Conservation (phyloP, 148 eudicot species). For the Suaeda aralocaspica region DNA sequence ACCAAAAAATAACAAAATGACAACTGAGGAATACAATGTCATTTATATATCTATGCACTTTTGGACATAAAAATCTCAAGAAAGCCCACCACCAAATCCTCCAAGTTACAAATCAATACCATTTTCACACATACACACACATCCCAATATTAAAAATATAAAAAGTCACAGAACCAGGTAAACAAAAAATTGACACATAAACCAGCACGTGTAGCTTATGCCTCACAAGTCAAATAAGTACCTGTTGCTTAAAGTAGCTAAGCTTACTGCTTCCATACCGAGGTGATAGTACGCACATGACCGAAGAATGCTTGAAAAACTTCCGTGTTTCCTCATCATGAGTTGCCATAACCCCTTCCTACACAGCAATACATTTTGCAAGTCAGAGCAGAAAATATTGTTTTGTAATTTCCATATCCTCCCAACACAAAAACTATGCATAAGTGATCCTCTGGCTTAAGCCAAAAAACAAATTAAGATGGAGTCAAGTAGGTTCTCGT, state of each 20-base stretch:
- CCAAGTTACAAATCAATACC: no score
- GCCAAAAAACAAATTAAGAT: neutral
- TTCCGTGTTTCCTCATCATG: slow-evolving; percentile 92
- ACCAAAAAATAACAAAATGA: no score
- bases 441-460: neutral
- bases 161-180: no score
- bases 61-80: no score
- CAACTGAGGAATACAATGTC: no score
- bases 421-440: neutral
- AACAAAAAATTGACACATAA: neutral
- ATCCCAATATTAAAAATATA: no score
- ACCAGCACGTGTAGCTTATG: neutral
- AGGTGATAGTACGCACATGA: slow-evolving; percentile 80
- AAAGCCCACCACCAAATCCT: no score
- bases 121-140: no score
- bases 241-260: slow-evolving; percentile 78
- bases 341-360: slow-evolving; percentile 88
- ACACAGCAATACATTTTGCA: slow-evolving; percentile 24
- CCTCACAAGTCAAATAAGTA: slow-evolving; percentile 15
- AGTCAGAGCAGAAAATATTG: neutral
- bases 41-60: no score
- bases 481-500: no score
- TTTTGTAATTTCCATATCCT: neutral
- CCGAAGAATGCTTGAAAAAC: slow-evolving; percentile 90
- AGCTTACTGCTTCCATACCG: slow-evolving; percentile 85